Base-by-base conservation (phyloP, 371 early-diverging fungal species). In the Batkoa obscura region DNA sequence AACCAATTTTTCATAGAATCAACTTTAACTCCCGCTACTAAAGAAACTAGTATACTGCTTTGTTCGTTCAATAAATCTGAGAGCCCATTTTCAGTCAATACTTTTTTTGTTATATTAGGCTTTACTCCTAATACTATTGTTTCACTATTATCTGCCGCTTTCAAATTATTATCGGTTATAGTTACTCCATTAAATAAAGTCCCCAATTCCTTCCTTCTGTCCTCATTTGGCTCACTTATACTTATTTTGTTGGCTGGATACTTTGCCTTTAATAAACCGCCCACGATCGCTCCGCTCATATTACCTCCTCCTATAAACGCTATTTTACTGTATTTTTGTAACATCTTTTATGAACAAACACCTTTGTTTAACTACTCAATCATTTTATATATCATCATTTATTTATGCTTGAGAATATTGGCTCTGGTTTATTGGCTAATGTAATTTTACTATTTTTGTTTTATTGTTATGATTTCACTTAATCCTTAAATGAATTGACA, bases 271-370 rank as follows among this genome's bases (percentile, higher is more conserved):
- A 85, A 64, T 43, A 94, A 76, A 34, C 94, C 94, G 10, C 84
- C 87, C 36, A 92, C 73, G 57, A 94, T 91, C 58, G 91, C 89
- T 61, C 80, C 81, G 41, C 88, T 90, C 90, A 94, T 92, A 65
- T 94, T 91, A 56, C 94, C 94, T 43, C 90, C 94, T 58, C 94
- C 92, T 56, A 86, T 84, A 63, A 87, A 83, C 33, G 79, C 72
- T 33, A 87, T 64, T 55, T 42, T 55, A n/a, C n/a, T n/a, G n/a
- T n/a, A n/a, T n/a, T n/a, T n/a, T n/a, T n/a, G n/a, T n/a, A n/a
- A n/a, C n/a, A n/a, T n/a, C n/a, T n/a, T n/a, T n/a, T n/a, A n/a
- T n/a, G n/a, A n/a, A n/a, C n/a, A n/a, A n/a, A n/a, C n/a, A n/a
- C n/a, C n/a, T n/a, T n/a, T n/a, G n/a, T n/a, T n/a, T n/a, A n/a